Evolutionary conservation across 805 yeast species (phyloP), one percentile per base, ranked within the genome.

Genomic region (Teunomyces barrocoloradensis): DNA sequence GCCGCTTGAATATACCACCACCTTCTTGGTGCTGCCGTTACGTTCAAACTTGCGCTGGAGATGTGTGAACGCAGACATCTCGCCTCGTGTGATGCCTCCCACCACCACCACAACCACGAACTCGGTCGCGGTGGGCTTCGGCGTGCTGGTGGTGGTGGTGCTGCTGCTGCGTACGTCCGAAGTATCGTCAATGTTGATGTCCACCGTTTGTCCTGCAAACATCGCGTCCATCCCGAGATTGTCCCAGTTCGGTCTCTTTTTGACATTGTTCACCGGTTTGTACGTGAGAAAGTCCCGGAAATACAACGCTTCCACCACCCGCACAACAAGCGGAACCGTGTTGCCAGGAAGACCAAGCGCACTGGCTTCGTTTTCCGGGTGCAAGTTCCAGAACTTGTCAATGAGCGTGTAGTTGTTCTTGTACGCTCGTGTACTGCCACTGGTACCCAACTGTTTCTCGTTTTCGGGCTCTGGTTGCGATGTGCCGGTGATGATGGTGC

Each of bases 71-170:
- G 90, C 82, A 3, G 92, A 80, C 13, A 91, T 71, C 64, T 92
- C 99, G 6, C 94, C 82, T 60, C 87, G 75, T 0, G 97, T 89
- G 6, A 91, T 69, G 0, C 99, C 98, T 11, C 98, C 98, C 35
- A 91, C 58, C 51, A 85, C 66, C 6, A 82, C 79, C 44, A 88
- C 55, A 50, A 89, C 58, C 49, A 65, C 45, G 60, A 66, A 46
- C 45, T 67, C 59, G 2, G 50, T 51, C 10, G 27, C 5, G 5
- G 42, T 23, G 32, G 13, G 12, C 28, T 34, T 23, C 36, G 17
- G 23, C 28, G 27, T 25, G 27, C 25, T 15, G 37, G 29, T 34
- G 10, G 27, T 25, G 27, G 20, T 15, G 37, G 29, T 34, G 10
- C 17, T 25, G 27, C 25, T 15, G 37, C 25, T 21, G 25, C 39